Base-by-base conservation (phyloP, 176 grass and related monocot species). In the bread wheat (Triticum aestivum) region DNA sequence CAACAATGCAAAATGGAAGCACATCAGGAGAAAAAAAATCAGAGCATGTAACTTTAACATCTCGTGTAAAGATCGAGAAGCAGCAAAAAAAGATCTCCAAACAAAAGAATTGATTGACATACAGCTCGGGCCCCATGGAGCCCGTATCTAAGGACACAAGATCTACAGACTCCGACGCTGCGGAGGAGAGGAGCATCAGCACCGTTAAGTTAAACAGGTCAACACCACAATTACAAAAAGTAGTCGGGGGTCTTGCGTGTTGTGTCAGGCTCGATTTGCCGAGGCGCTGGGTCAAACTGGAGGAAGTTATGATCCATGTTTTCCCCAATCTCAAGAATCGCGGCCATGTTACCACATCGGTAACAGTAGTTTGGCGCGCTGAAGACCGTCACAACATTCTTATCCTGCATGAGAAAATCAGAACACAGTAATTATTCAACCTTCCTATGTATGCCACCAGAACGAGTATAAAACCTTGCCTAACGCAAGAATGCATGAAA, bases 261-360 rank as follows among this genome's bases (percentile, higher is more conserved):
- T 24, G 86, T 93, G 75, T 98, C 95, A 0, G 95, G 95, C 63
- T 98, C 95, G 73, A 98, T 93, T 87, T 98, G 95, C 83, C 89
- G 89, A 23, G 93, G 93, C 1, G 95, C 93, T 27, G 95, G 95
- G 77, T 98, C 93, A 38, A 98, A 98, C 81, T 98, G 95, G 67
- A 98, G 93, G 85, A 98, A 95, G 83, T 98, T 98, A 61, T 95
- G 95, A 64, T 93, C 93, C 95, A 98, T 98, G 56, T 98, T 93
- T 84, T 98, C 95, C 32, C 95, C 95, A 12, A 98, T 90, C 65
- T 98, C 95, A 58, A 98, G 85, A 85, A 98, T 98, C 12, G 95
- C 95, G 15, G 95, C 95, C 95, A 98, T 95, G 81, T 98, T 98
- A 85, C 95, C 95, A 78, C 95, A 98, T 4, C 95, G 93, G 39